Evolutionary conservation across 2,329 filamentous ascomycete genomes (phyloP), one percentile per base, ranked within the genome.

Genomic region (Neoarthrinium moseri): DNA sequence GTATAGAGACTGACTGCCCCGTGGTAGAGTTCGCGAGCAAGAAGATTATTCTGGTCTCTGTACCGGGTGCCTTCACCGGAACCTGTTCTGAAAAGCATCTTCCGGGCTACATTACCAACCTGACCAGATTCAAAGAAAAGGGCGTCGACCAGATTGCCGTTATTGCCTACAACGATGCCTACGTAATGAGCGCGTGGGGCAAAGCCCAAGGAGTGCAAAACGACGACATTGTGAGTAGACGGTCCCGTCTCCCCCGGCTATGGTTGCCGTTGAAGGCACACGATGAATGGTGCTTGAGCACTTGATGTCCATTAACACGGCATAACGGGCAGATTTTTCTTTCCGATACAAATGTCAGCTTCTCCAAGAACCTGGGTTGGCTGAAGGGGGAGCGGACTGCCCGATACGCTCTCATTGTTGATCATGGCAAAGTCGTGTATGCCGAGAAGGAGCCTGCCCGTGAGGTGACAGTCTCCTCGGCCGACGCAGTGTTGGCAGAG

Each of bases 101-200:
- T 51, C 87, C 89, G 51, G 86, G 86, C 51, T 95, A 90, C 78
- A 80, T 92, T 58, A 70, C 80, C 67, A 85, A 89, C 66, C 72
- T 85, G 56, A 73, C 80, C 43, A 75, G 85, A 62, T 76, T 95
- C 68, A 84, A 84, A 73, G 73, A 73, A 63, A 92, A 92, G 78
- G 89, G 88, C 59, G 87, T 95, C 56, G 90, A 95, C 69, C 69
- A 86, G 52, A 81, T 95, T 60, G 80, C 89, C 56, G 82, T 94
- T 62, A 85, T 95, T 61, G 87, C 89, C 49, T 86, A 75, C 75
- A 95, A 95, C 71, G 91, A 95, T 70, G 75, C 84, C 53, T 95
- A 78, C 64, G 90, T 95, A 67, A 92, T 92, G 88, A 85, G 83
- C 59, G 89, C 87, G 45, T 94, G 89, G 89, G 86, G 83, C 71